Evolutionary conservation across 2,329 filamentous ascomycete genomes (phyloP).

Genomic region (Sporothrix globosa): DNA sequence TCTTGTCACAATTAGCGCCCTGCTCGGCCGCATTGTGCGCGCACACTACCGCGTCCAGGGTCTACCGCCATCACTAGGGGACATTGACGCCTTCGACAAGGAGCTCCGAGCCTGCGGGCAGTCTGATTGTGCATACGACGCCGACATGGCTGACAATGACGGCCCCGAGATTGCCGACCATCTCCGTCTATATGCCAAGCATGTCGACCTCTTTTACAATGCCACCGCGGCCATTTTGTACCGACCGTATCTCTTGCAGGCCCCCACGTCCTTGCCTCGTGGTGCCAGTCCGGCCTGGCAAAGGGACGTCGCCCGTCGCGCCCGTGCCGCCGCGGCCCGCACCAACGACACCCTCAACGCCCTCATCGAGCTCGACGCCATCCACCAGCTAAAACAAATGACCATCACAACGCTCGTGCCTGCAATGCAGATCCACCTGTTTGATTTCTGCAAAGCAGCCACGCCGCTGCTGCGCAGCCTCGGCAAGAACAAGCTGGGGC

Average conservation of each 20-base stretch:
- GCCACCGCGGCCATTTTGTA: slow-evolving; percentile 13
- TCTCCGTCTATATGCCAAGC: background rate
- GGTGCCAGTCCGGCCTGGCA: slow-evolving; percentile 5
- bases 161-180: background rate
- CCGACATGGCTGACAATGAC: background rate
- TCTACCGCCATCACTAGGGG: background rate
- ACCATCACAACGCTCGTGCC: slow-evolving; percentile 23
- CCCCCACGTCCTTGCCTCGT: background rate
- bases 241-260: background rate
- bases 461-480: background rate
- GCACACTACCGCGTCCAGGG: slow-evolving; percentile 26
- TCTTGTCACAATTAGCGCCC: slow-evolving; percentile 6
- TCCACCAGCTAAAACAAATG: slow-evolving; percentile 26
- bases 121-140: background rate
- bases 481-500: slow-evolving; percentile 25
- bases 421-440: slow-evolving; percentile 28
- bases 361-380: slow-evolving; percentile 24
- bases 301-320: slow-evolving; percentile 14
- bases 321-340: slow-evolving; percentile 7
- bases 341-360: slow-evolving; percentile 19
- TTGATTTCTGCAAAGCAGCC: slow-evolving; percentile 16
- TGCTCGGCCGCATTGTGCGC: slow-evolving; percentile 22
- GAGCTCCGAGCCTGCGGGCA: background rate
- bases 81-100: slow-evolving; percentile 15
- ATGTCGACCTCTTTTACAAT: slow-evolving; percentile 20